Evolutionary conservation across 2,329 filamentous ascomycete species (phyloP).

Genomic region (Exophiala dermatitidis): DNA sequence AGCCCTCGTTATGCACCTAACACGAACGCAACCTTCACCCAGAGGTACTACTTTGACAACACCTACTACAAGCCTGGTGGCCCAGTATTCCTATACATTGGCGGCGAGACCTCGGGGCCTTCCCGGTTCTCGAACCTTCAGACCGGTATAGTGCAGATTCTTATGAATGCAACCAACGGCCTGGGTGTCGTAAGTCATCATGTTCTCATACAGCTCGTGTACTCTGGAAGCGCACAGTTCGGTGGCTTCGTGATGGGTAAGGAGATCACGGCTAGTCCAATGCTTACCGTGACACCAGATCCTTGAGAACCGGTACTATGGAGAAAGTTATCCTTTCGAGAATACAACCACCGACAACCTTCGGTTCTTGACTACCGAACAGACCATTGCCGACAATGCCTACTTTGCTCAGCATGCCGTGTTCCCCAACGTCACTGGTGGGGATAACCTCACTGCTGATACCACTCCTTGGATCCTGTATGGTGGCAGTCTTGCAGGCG

Average conservation of each 20-base stretch:
- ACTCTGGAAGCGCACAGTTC: not conserved
- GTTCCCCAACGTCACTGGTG: slow-evolving; percentile 26
- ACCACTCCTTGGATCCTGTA: slow-evolving; percentile 42
- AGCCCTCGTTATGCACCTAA: slow-evolving; percentile 22
- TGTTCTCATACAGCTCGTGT: not conserved
- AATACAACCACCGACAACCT: slow-evolving; percentile 36
- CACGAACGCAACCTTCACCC: slow-evolving; percentile 43
- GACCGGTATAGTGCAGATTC: slow-evolving; percentile 44
- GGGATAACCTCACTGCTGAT: slow-evolving; percentile 35
- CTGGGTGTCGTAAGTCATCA: slow-evolving; percentile 37
- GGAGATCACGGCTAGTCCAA: not conserved
- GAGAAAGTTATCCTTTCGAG: slow-evolving; percentile 36
- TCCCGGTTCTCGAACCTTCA: slow-evolving; percentile 41
- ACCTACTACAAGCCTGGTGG: slow-evolving; percentile 50
- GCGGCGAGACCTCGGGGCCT: slow-evolving; percentile 33
- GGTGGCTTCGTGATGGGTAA: not conserved
- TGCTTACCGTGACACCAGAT: slow-evolving; percentile 29
- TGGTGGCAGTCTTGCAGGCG: slow-evolving; percentile 42
- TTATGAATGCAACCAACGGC: slow-evolving; percentile 49
- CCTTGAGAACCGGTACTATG: slow-evolving; percentile 35
- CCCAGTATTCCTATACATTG: slow-evolving; percentile 40
- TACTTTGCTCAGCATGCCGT: slow-evolving; percentile 37
- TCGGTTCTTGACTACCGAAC: slow-evolving; percentile 38
- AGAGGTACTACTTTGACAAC: slow-evolving; percentile 50
- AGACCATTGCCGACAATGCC: slow-evolving; percentile 41